phyloP scores from a whole-genome alignment of 2,329 filamentous ascomycete genomes.

The Aspergillus aculeatus region DNA sequence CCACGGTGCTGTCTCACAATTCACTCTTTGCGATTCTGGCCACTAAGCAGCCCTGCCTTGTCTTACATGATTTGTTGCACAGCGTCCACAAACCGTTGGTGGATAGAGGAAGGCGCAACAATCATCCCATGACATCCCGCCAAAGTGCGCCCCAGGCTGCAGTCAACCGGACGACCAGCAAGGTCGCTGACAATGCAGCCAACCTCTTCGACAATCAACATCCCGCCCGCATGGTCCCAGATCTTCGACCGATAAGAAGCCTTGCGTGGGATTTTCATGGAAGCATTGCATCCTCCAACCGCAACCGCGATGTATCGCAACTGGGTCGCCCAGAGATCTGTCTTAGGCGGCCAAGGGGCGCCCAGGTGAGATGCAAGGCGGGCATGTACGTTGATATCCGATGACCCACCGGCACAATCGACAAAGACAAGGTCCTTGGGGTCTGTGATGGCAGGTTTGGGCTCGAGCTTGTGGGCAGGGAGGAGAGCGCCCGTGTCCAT shows the following conservation, averaged over 20 bases:
- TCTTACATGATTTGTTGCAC: constrained; percentile 26
- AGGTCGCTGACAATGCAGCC: constrained; percentile 54
- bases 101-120: constrained; percentile 40
- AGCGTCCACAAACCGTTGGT: constrained; percentile 33
- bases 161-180: constrained; percentile 51
- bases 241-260: constrained; percentile 47
- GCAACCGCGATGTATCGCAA: constrained; percentile 55
- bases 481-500: constrained; percentile 38
- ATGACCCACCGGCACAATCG: constrained; percentile 41
- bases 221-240: constrained; percentile 59
- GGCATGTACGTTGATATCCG: constrained; percentile 41
- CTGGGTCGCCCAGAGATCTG: constrained; percentile 54
- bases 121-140: constrained; percentile 43
- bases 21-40: neutral
- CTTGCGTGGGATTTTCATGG: constrained; percentile 50
- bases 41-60: neutral
- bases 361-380: constrained; percentile 42
- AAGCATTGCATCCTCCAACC: constrained; percentile 50
- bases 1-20: neutral
- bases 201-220: constrained; percentile 52
- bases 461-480: constrained; percentile 32
- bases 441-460: constrained; percentile 24
- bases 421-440: constrained; percentile 45
- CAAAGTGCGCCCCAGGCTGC: constrained; percentile 43
- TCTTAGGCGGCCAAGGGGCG: constrained; percentile 47